Evolutionary conservation across 1,284 basidiomycete genomes (phyloP).

Genomic region (Apiotrichum veenhuisii): DNA sequence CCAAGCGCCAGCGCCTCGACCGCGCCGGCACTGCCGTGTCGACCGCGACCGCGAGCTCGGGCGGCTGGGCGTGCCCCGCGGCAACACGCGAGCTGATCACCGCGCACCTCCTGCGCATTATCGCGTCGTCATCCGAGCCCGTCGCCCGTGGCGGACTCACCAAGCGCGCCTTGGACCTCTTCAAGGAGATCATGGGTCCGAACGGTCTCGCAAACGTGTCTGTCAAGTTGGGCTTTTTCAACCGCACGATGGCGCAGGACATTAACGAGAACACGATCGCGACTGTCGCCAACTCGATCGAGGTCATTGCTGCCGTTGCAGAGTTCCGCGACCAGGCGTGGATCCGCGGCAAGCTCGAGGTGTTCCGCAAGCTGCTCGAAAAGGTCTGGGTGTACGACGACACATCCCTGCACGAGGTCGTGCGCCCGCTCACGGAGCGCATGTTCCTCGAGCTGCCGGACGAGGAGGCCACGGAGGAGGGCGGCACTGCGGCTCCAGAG

Average conservation of each 20-base stretch:
- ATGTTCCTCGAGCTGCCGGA: conserved; percentile 79
- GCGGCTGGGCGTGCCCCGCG: conserved; percentile 70
- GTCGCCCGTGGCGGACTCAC: conserved; percentile 63
- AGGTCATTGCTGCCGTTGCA: conserved; percentile 82
- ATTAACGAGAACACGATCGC: conserved; percentile 65
- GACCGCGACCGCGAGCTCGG: conserved; percentile 39
- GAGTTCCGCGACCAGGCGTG: conserved; percentile 80
- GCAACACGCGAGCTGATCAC: conserved; percentile 83
- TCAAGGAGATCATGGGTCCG: conserved; percentile 75
- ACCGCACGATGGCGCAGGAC: conserved; percentile 77
- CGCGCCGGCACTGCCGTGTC: conserved; percentile 51
- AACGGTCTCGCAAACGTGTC: conserved; percentile 90
- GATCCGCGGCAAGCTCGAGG: conserved; percentile 69
- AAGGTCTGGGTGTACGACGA: conserved; percentile 82
- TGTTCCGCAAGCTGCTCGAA: conserved; percentile 84
- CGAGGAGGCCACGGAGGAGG: conserved; percentile 59
- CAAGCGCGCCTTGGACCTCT: conserved; percentile 71
- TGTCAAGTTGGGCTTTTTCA: conserved; percentile 86
- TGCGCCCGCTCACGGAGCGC: conserved; percentile 80
- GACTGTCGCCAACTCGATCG: conserved; percentile 76
- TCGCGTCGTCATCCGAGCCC: conserved; percentile 67
- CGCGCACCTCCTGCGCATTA: conserved; percentile 86
- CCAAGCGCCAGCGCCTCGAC: conserved; percentile 52
- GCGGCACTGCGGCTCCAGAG: conserved; percentile 55
- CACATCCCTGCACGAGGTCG: conserved; percentile 66